A percentile compares a stretch with the other conserved stretches of the same genome.
Evolutionary conservation across 2,329 filamentous ascomycete species (phyloP).

Genomic region (Colletotrichum euphorbiae): DNA sequence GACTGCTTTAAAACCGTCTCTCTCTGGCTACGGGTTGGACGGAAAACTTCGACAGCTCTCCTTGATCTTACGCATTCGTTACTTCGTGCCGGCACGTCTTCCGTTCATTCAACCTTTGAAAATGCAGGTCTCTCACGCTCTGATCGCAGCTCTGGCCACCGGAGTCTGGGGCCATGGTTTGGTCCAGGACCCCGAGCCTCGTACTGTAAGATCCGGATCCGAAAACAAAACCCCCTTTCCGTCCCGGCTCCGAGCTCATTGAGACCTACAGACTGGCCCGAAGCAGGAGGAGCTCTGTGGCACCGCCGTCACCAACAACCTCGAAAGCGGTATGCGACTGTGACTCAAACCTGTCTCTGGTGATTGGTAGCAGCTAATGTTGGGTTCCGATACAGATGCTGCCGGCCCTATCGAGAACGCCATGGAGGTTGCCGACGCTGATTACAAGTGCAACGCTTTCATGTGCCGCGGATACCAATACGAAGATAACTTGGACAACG

Average conservation of each 20-base stretch:
- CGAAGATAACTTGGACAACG: conserved; percentile 46
- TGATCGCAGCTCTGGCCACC: conserved; percentile 26
- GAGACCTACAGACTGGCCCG: conserved; percentile 40
- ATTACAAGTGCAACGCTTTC: conserved; percentile 45
- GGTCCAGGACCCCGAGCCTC: conserved; percentile 31
- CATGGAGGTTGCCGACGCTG: conserved; percentile 41
- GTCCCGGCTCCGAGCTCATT: not conserved
- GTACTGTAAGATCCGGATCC: conserved; percentile 16
- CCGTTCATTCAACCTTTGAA: not conserved
- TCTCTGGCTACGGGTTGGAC: not conserved
- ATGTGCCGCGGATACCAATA: conserved; percentile 48
- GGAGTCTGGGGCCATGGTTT: conserved; percentile 31
- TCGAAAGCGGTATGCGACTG: conserved; percentile 41
- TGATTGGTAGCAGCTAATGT: not conserved
- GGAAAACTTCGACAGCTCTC: not conserved
- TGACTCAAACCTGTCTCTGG: not conserved
- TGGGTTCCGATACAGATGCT: conserved; percentile 35
- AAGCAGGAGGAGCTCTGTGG: conserved; percentile 44
- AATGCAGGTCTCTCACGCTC: conserved; percentile 27
- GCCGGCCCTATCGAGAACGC: conserved; percentile 47
- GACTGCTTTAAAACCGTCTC: conserved; percentile 5
- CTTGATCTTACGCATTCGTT: not conserved
- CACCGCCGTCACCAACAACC: conserved; percentile 38
- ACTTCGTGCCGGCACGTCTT: not conserved
- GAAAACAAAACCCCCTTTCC: not conserved